Conservation (phyloP, 352 stramenopile genomes). For the Phytopythium aichiense region DNA sequence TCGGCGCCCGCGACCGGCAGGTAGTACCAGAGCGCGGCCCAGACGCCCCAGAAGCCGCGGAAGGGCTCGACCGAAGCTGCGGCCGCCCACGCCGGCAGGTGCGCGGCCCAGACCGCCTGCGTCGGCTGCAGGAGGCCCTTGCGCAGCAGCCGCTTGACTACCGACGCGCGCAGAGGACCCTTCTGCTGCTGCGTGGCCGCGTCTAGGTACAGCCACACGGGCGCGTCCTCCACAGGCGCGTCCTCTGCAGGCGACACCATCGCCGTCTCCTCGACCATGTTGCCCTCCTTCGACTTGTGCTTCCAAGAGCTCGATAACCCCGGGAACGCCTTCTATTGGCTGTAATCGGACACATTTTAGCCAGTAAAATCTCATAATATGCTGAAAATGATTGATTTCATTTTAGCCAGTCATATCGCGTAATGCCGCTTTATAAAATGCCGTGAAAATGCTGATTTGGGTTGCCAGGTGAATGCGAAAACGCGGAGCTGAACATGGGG, state of each 20-base stretch:
- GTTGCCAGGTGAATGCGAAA: constrained; percentile 2
- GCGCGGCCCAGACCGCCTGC: constrained; percentile 70
- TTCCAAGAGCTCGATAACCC: background rate
- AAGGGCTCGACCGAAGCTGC: constrained; percentile 47
- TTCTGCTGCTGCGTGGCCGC: constrained; percentile 54
- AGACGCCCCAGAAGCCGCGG: constrained; percentile 44
- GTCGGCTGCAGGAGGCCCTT: constrained; percentile 51
- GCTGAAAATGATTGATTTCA: background rate
- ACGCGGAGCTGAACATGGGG: background rate
- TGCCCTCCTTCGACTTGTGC: background rate
- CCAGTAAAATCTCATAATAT: background rate
- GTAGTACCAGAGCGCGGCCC: constrained; percentile 59
- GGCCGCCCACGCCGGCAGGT: constrained; percentile 50
- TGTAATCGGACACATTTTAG: background rate
- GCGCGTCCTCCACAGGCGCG: constrained; percentile 10
- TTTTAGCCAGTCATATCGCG: background rate
- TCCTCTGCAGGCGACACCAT: too few relatives aligned
- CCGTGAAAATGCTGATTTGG: background rate
- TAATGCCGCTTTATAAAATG: background rate
- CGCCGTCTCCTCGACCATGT: background rate
- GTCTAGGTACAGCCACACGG: constrained; percentile 75
- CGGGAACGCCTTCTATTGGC: constrained; percentile 2
- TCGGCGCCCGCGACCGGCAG: constrained; percentile 29
- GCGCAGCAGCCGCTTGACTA: constrained; percentile 69
- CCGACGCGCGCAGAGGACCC: constrained; percentile 45